phyloP scores from a whole-genome alignment of 1,284 basidiomycete genomes.

The Psilocybe mexicana region DNA sequence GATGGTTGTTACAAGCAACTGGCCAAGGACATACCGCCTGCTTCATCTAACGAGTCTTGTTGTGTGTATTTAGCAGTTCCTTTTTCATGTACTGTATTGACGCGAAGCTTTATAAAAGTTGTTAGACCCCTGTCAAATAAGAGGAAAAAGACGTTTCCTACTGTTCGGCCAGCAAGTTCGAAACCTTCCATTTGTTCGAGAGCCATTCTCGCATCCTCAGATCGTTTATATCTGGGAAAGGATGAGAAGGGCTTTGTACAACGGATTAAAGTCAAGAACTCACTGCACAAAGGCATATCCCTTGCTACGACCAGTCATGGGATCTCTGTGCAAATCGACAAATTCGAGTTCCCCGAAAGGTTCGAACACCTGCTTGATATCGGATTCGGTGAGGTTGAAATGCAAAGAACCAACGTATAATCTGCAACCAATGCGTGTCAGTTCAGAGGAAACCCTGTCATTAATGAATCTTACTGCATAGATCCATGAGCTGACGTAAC shows the following conservation, averaged over 20 bases:
- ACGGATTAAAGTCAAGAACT: slow-evolving; percentile 28
- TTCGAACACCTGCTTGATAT: slow-evolving; percentile 98
- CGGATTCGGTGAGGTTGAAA: slow-evolving; percentile 94
- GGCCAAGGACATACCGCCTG: slow-evolving; percentile 58
- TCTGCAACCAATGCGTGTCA: slow-evolving; percentile 41
- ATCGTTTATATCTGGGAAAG: slow-evolving; percentile 72
- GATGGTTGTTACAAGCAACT: background rate
- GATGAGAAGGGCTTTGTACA: background rate
- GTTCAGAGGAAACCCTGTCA: background rate
- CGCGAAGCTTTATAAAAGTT: slow-evolving; percentile 64
- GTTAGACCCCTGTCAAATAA: background rate
- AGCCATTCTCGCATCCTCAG: slow-evolving; percentile 93
- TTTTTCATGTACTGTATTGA: slow-evolving; percentile 91
- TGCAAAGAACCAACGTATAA: slow-evolving; percentile 97
- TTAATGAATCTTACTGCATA: slow-evolving; percentile 62
- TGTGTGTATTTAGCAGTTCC: slow-evolving; percentile 72
- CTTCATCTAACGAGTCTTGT: slow-evolving; percentile 81
- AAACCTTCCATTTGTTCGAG: slow-evolving; percentile 98
- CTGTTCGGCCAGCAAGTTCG: slow-evolving; percentile 91
- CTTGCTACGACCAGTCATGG: slow-evolving; percentile 91
- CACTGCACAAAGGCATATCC: slow-evolving; percentile 98
- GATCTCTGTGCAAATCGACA: slow-evolving; percentile 95
- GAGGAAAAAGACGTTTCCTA: slow-evolving; percentile 38
- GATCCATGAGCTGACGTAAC: slow-evolving; percentile 74
- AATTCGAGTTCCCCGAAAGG: slow-evolving; percentile 98